phyloP scores from a whole-genome alignment of 2,329 filamentous ascomycete species.

The Hypoxylon sp. region DNA sequence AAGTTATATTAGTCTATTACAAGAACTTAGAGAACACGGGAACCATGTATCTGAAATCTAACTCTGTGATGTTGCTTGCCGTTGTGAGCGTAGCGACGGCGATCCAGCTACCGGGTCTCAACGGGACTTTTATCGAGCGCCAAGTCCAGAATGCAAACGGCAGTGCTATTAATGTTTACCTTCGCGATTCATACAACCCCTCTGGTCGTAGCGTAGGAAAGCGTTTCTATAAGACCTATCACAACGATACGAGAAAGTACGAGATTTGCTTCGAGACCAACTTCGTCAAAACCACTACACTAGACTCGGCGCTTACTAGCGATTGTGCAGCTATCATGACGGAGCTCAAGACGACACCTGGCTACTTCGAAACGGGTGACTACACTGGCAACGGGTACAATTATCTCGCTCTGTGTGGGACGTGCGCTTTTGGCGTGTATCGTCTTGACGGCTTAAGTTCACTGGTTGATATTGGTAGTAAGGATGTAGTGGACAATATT shows the following conservation, averaged over 20 bases:
- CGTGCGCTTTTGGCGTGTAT: conserved; percentile 39
- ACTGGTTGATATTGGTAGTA: conserved; percentile 37
- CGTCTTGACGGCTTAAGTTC: conserved; percentile 30
- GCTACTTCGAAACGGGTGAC: conserved; percentile 38
- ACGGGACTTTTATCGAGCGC: conserved; percentile 18
- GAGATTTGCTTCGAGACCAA: conserved; percentile 43
- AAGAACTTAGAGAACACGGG: background rate
- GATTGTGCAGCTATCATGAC: conserved; percentile 35
- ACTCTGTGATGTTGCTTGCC: background rate
- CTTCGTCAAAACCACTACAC: conserved; percentile 29
- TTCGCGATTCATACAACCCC: conserved; percentile 28
- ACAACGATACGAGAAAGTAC: conserved; percentile 21
- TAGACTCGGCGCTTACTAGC: conserved; percentile 28
- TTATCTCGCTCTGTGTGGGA: conserved; percentile 28
- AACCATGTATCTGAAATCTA: conserved; percentile 17
- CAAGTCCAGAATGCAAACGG: conserved; percentile 27
- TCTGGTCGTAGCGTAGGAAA: conserved; percentile 5
- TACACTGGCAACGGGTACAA: conserved; percentile 22
- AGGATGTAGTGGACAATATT: conserved; percentile 39
- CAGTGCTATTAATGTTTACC: conserved; percentile 18
- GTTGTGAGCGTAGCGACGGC: conserved; percentile 1
- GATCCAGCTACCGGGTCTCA: conserved; percentile 16
- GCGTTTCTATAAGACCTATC: conserved; percentile 37
- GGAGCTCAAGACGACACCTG: conserved; percentile 15
- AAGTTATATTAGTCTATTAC: background rate